A percentile compares a stretch with the other conserved stretches of the same genome.
Conservation (phyloP, 2,329 filamentous ascomycete genomes). For the Iodosphaeria phyllophila region DNA sequence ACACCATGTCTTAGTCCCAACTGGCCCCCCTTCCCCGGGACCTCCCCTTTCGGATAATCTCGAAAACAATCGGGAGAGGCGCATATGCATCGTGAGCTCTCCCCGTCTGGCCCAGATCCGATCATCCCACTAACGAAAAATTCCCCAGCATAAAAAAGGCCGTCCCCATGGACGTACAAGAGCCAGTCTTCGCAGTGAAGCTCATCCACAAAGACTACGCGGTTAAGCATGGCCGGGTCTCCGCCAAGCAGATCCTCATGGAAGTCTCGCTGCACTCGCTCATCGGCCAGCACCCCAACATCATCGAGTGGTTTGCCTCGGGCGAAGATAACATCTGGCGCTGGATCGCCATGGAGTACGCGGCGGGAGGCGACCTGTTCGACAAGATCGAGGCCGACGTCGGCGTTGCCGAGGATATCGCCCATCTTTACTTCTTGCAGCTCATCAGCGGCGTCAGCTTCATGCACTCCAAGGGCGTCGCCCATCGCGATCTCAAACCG, state of each 20-base stretch:
- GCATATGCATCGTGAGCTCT: conserved; percentile 79
- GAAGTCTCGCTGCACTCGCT: conserved; percentile 82
- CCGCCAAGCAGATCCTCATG: conserved; percentile 74
- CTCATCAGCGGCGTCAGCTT: conserved; percentile 79
- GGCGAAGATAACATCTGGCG: conserved; percentile 77
- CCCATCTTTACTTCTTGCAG: conserved; percentile 91
- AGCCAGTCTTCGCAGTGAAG: conserved; percentile 87
- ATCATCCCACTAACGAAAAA: conserved; percentile 4
- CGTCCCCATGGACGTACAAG: conserved; percentile 46
- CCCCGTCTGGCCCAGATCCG: conserved; percentile 4
- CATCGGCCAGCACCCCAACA: conserved; percentile 76
- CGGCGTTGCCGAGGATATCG: conserved; percentile 84
- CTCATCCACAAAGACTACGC: conserved; percentile 98
- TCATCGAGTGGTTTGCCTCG: conserved; percentile 80
- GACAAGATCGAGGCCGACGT: conserved; percentile 99
- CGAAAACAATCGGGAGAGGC: conserved; percentile 88
- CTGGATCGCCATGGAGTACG: conserved; percentile 97
- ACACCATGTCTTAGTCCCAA: conserved; percentile 55
- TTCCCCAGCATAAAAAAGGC: conserved; percentile 73
- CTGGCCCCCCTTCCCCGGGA: conserved; percentile 68
- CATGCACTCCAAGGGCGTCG: conserved; percentile 91
- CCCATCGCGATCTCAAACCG: conserved; percentile 80
- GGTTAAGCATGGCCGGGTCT: conserved; percentile 71
- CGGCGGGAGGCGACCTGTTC: conserved; percentile 88
- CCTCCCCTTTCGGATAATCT: conserved; percentile 85